Percentiles rank a stretch among this genome's conserved stretches.
These are phyloP conservation scores for Santalum album DNA, from an alignment of 164 flowering plant genomes.

Conservation along the genomic window DNA sequence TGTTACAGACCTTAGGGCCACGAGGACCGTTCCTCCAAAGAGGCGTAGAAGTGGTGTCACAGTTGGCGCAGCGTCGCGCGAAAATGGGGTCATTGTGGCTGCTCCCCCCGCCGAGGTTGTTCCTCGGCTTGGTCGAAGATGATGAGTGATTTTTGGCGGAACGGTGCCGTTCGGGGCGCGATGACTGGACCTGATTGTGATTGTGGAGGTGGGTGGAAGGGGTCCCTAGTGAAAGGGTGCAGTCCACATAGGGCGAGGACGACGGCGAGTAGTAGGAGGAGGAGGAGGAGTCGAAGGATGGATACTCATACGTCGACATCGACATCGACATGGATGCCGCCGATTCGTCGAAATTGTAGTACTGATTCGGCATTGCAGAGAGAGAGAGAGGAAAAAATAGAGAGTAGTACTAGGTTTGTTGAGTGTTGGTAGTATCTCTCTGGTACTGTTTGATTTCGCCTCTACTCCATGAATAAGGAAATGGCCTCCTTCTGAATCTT, in stretches of 20 bases:
- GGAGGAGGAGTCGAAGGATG: conserved; percentile 16
- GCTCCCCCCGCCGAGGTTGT: conserved; percentile 19
- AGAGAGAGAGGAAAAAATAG: conserved; percentile 59
- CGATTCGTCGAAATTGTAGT: conserved; percentile 14
- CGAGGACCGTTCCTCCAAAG: conserved; percentile 98
- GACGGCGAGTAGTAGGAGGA: conserved; percentile 38
- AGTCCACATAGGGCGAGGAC: conserved; percentile 59
- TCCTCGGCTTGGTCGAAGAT: conserved; percentile 13
- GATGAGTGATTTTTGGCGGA: conserved; percentile 16
- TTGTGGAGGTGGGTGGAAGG: conserved; percentile 69
- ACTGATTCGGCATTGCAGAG: no score
- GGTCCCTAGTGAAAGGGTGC: conserved; percentile 90
- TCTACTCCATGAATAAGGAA: no score
- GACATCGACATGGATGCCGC: background rate
- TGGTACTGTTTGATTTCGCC: no score
- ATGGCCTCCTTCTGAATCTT: no score
- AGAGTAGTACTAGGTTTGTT: conserved; percentile 30
- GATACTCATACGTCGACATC: no score
- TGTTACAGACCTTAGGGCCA: conserved; percentile 93
- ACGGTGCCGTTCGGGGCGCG: conserved; percentile 15
- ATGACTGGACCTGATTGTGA: conserved; percentile 6
- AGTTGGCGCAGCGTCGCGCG: conserved; percentile 93
- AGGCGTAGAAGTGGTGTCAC: conserved; percentile 98
- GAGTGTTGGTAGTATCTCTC: no score
- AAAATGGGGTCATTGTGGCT: conserved; percentile 44